Conservation (phyloP, 345 rosid genomes). For the Aegle marmelos region DNA sequence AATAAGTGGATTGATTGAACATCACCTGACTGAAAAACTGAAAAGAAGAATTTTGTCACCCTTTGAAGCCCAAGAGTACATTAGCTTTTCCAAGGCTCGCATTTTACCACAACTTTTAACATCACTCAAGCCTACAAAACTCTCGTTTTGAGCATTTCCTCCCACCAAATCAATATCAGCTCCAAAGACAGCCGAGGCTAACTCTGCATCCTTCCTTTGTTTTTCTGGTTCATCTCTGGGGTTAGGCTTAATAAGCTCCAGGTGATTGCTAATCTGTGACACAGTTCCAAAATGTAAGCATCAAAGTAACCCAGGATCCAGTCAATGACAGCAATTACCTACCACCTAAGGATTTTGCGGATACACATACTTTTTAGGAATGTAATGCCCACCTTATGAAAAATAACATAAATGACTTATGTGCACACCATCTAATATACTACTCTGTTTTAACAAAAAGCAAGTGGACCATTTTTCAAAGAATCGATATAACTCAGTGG, state of each 20-base stretch:
- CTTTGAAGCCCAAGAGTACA: conserved; percentile 71
- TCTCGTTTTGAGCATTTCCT: conserved; percentile 64
- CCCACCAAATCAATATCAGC: conserved; percentile 76
- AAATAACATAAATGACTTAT: neutral
- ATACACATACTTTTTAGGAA: neutral
- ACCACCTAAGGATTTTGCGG: neutral
- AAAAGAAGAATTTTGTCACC: conserved; percentile 96
- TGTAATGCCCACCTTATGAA: neutral
- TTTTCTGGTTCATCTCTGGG: conserved; percentile 81
- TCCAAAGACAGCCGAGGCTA: conserved; percentile 80
- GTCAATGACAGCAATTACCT: neutral
- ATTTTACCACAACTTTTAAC: conserved; percentile 90
- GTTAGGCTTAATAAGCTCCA: conserved; percentile 96
- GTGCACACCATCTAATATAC: neutral
- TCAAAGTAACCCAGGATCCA: neutral
- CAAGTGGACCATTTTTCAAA: neutral
- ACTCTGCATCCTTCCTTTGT: conserved; percentile 87
- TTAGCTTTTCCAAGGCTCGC: conserved; percentile 79
- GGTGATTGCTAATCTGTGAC: conserved; percentile 85
- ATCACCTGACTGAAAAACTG: conserved; percentile 92
- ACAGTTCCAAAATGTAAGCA: conserved; percentile 14
- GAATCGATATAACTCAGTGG: neutral
- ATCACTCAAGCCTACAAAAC: conserved; percentile 81
- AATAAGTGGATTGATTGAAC: neutral
- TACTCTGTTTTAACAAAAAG: neutral